Conservation (phyloP, 176 grass and related monocot species). For the Oryza rufipogon region DNA sequence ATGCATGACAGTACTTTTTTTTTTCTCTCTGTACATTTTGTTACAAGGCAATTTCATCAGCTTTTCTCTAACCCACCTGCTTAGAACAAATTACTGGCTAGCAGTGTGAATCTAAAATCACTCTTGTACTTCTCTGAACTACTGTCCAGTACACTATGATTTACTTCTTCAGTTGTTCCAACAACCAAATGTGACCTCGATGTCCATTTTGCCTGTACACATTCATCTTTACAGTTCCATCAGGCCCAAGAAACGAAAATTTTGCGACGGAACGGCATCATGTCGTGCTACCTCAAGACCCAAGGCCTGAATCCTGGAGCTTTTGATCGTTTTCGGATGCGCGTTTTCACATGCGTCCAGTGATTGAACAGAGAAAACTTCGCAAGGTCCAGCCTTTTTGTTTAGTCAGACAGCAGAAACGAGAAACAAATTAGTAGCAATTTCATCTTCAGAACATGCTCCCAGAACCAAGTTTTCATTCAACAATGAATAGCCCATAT, state of each 20-base stretch:
- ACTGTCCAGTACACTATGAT: not conserved
- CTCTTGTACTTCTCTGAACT: no score
- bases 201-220: not conserved
- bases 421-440: not conserved
- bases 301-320: slow-evolving; percentile 14
- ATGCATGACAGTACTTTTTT: not conserved
- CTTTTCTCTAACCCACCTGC: not conserved
- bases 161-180: no score
- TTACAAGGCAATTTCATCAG: not conserved
- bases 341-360: not conserved
- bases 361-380: not conserved
- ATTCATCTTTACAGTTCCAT: not conserved
- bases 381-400: slow-evolving; percentile 19
- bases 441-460: not conserved
- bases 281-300: slow-evolving; percentile 10
- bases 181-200: not conserved
- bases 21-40: not conserved
- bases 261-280: slow-evolving; percentile 4
- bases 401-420: not conserved
- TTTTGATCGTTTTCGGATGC: slow-evolving; percentile 17
- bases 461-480: not conserved
- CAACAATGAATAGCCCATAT: not conserved
- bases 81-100: not conserved
- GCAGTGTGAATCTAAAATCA: not conserved
- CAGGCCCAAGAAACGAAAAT: not conserved